A percentile compares a stretch with the other conserved stretches of the same genome.
Evolutionary conservation across 2,329 filamentous ascomycete species (phyloP).

Genomic region (Polytolypa hystricis): DNA sequence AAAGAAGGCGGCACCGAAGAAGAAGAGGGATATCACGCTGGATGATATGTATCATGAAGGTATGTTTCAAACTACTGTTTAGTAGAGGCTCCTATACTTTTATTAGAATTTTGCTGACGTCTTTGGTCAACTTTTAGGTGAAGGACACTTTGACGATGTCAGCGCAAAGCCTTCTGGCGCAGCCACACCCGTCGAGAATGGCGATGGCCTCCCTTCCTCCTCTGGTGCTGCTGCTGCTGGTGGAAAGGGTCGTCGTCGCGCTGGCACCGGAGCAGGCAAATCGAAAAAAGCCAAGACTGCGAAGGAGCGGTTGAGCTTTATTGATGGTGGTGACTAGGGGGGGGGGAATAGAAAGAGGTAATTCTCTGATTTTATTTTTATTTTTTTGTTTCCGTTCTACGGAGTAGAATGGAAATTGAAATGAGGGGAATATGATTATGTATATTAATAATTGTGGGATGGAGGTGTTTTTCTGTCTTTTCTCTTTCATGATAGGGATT

Average conservation of each 20-base stretch:
- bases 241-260: slow-evolving; percentile 41
- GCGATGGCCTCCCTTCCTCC: slow-evolving; percentile 34
- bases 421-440: too few species aligned
- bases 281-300: slow-evolving; percentile 52
- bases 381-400: slow-evolving; percentile 3
- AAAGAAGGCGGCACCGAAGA: slow-evolving; percentile 50
- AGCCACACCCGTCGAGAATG: slow-evolving; percentile 62
- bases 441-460: too few species aligned
- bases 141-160: slow-evolving; percentile 88
- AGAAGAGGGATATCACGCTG: slow-evolving; percentile 51
- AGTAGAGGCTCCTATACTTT: slow-evolving; percentile 8
- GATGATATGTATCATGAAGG: slow-evolving; percentile 99
- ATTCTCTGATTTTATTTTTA: slow-evolving; percentile 3
- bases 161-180: slow-evolving; percentile 74
- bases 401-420: slow-evolving; percentile 3
- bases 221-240: slow-evolving; percentile 20
- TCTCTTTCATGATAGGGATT: not conserved
- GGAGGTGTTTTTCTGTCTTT: slow-evolving; percentile 3
- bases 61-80: slow-evolving; percentile 46
- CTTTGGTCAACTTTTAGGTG: slow-evolving; percentile 48
- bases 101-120: slow-evolving; percentile 11
- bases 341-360: not conserved
- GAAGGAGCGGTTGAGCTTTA: slow-evolving; percentile 32
- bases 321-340: slow-evolving; percentile 12
- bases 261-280: slow-evolving; percentile 43